phyloP scores from a whole-genome alignment of 139 green algal genomes.

The Auxenochlorella protothecoides region DNA sequence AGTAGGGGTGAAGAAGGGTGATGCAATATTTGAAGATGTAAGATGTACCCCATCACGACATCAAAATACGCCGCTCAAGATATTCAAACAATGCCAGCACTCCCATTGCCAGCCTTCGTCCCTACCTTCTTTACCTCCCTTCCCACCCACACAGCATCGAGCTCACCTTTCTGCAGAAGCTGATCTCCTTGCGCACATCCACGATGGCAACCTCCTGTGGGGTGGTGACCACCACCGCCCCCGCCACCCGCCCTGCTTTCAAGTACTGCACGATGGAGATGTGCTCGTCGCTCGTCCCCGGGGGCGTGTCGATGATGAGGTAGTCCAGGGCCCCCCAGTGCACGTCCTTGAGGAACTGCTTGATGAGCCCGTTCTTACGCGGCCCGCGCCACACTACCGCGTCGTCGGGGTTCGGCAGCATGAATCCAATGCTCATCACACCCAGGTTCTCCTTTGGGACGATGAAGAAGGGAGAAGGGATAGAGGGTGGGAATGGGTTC shows the following conservation, averaged over 20 bases:
- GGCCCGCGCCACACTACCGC: conserved; percentile 95
- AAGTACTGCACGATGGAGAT: conserved; percentile 91
- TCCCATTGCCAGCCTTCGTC: no score
- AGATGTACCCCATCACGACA: no score
- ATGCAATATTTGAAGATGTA: no score
- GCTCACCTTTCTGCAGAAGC: conserved; percentile 91
- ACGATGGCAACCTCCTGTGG: conserved; percentile 91
- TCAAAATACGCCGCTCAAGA: no score
- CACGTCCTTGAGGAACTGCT: conserved; percentile 95
- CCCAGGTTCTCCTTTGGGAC: conserved; percentile 73
- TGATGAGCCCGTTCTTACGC: conserved; percentile 91
- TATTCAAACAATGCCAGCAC: no score
- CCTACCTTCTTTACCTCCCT: no score
- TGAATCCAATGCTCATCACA: conserved; percentile 98
- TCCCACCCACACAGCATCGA: not conserved
- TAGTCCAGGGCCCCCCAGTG: conserved; percentile 92
- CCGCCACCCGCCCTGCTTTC: conserved; percentile 31
- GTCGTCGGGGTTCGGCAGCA: conserved; percentile 90
- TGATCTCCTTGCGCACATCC: conserved; percentile 96
- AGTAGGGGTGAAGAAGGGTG: no score
- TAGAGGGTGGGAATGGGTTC: no score
- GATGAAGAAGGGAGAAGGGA: no score
- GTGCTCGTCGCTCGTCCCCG: conserved; percentile 94
- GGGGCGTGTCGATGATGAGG: conserved; percentile 92
- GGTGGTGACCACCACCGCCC: conserved; percentile 69